A percentile compares a stretch with the other conserved stretches of the same genome.
These are phyloP conservation scores for Agrocybe pediades DNA, from an alignment of 768 basidiomycete genomes.

Conservation along the genomic window DNA sequence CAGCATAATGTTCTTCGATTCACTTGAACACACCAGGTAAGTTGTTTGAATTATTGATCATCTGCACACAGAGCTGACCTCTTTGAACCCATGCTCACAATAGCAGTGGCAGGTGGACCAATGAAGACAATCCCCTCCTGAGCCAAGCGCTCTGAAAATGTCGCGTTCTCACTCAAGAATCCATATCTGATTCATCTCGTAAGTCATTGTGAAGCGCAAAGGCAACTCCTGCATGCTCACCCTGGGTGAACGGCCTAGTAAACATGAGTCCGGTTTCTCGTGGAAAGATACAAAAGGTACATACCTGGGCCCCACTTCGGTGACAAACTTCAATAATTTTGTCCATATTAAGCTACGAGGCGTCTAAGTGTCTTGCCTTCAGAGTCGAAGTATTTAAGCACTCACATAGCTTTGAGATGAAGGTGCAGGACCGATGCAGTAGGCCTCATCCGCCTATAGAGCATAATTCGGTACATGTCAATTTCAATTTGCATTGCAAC, in stretches of 20 bases:
- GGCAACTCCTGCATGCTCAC: conserved; percentile 41
- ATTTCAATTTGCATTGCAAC: conserved; percentile 11
- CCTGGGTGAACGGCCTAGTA: conserved; percentile 86
- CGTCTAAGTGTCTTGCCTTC: too few species aligned
- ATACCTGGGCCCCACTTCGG: conserved; percentile 81
- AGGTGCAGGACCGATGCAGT: conserved; percentile 89
- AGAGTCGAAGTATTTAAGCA: conserved; percentile 15
- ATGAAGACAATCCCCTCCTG: conserved; percentile 86
- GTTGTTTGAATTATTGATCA: not conserved
- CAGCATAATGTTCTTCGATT: conserved; percentile 95
- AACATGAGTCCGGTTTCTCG: conserved; percentile 1
- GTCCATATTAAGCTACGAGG: conserved; percentile 88
- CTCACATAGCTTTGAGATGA: conserved; percentile 88
- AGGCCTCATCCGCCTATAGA: conserved; percentile 78
- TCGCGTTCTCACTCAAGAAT: conserved; percentile 90
- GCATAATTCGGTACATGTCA: not conserved
- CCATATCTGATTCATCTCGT: conserved; percentile 58
- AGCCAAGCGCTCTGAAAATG: conserved; percentile 75
- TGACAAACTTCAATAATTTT: conserved; percentile 86
- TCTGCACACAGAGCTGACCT: conserved; percentile 41
- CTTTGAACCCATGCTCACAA: conserved; percentile 94
- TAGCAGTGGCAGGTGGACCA: conserved; percentile 86
- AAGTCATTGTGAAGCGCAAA: not conserved
- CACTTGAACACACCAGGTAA: conserved; percentile 44
- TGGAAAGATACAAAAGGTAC: conserved; percentile 16